Percentiles rank a stretch among this genome's conserved stretches.
phyloP scores from a whole-genome alignment of 306 rosid genomes.

The Cyamopsis tetragonoloba region DNA sequence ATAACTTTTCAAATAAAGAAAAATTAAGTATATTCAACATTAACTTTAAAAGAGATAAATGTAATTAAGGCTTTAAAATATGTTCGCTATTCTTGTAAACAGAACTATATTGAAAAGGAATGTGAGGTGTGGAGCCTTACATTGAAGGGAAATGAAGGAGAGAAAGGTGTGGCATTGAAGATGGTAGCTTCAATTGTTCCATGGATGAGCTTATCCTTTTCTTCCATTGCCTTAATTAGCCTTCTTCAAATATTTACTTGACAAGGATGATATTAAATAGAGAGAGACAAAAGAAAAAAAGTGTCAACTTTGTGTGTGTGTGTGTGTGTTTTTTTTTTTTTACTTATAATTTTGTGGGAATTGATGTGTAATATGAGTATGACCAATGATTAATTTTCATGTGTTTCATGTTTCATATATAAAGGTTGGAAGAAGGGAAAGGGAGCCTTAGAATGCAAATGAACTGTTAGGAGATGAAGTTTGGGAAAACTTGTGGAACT shows the following conservation, averaged over 20 bases:
- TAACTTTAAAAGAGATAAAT: too few species aligned
- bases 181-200: constrained; percentile 93
- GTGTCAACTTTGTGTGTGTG: not conserved
- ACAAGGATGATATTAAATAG: not conserved
- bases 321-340: too few species aligned
- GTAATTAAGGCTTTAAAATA: too few species aligned
- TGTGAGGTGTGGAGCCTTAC: constrained; percentile 55
- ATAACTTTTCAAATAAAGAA: too few species aligned
- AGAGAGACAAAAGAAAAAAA: too few species aligned
- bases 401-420: constrained; percentile 30
- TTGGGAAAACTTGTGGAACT: constrained; percentile 70
- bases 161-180: constrained; percentile 75
- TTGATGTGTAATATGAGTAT: too few species aligned
- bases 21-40: too few species aligned
- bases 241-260: constrained; percentile 22
- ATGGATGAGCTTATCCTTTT: constrained; percentile 54
- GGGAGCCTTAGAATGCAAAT: constrained; percentile 52
- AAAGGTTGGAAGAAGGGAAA: constrained; percentile 31
- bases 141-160: constrained; percentile 62
- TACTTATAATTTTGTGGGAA: constrained; percentile 1
- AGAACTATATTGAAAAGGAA: too few species aligned
- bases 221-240: constrained; percentile 48
- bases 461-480: constrained; percentile 28
- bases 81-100: too few species aligned
- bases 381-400: too few species aligned